Evolutionary conservation across 306 rosid genomes (phyloP).

Genomic region (Biancaea sappan): DNA sequence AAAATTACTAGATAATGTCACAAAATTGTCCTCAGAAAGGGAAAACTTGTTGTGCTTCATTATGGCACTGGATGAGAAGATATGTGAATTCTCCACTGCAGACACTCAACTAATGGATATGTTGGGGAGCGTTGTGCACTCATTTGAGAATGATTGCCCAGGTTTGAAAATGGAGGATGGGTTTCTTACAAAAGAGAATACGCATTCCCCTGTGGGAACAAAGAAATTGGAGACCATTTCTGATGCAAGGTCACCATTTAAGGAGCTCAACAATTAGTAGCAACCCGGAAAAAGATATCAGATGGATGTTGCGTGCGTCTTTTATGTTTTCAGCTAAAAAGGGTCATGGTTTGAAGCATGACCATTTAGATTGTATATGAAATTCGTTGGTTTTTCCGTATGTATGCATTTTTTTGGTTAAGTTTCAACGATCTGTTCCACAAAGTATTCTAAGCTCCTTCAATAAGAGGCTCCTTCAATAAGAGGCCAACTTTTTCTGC

Average conservation of each 20-base stretch:
- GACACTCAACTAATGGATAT: slow-evolving; percentile 55
- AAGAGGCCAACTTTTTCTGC: background rate
- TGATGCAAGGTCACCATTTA: slow-evolving; percentile 61
- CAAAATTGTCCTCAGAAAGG: slow-evolving; percentile 59
- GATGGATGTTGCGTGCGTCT: background rate
- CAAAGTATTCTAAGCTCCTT: background rate
- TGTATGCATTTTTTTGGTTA: background rate
- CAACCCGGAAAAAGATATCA: background rate
- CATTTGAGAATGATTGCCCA: slow-evolving; percentile 43
- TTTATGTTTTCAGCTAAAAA: background rate
- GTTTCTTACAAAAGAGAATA: slow-evolving; percentile 51
- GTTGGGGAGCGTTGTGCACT: slow-evolving; percentile 48
- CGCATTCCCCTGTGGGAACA: slow-evolving; percentile 39
- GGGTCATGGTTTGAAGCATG: slow-evolving; percentile 5
- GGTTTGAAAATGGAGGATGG: slow-evolving; percentile 39
- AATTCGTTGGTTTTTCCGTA: background rate
- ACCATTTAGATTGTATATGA: slow-evolving; percentile 24
- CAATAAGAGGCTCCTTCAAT: background rate
- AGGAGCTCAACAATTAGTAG: slow-evolving; percentile 60
- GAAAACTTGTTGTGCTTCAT: slow-evolving; percentile 55
- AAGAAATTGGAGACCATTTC: slow-evolving; percentile 52
- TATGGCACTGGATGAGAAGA: slow-evolving; percentile 46
- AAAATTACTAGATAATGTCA: slow-evolving; percentile 58
- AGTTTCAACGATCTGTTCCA: background rate
- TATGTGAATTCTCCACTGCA: slow-evolving; percentile 47